phyloP scores from a whole-genome alignment of 73 alveolate species.

The Tetrahymena borealis region DNA sequence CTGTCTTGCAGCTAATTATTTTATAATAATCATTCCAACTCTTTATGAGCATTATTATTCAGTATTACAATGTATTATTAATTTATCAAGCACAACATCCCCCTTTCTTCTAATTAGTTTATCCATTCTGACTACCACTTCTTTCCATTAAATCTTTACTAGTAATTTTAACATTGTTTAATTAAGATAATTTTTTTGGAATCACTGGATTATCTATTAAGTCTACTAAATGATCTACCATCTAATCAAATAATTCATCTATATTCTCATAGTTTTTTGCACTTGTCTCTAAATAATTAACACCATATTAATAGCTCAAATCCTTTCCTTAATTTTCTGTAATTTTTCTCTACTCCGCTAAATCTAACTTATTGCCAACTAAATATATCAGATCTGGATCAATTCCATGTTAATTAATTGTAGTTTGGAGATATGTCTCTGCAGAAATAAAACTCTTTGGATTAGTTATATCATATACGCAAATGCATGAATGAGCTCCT shows the following conservation, averaged over 20 bases:
- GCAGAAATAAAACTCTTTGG: not conserved
- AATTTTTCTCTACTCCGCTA: not conserved
- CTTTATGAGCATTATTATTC: no score
- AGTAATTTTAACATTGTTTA: not conserved
- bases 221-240: not conserved
- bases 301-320: not conserved
- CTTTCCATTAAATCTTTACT: not conserved
- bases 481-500: slow-evolving; percentile 73
- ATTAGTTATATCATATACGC: slow-evolving; percentile 37
- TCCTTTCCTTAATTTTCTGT: not conserved
- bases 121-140: not conserved
- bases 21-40: no score
- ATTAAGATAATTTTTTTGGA: not conserved
- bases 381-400: not conserved
- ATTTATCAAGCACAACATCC: no score
- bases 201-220: not conserved
- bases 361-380: not conserved
- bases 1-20: no score
- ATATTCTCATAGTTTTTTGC: not conserved
- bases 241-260: not conserved
- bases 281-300: not conserved
- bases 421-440: not conserved
- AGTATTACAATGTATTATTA: no score
- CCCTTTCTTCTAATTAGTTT: not conserved
- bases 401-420: not conserved